phyloP scores from a whole-genome alignment of 2,329 filamentous ascomycete genomes.

The Botryotinia calthae region DNA sequence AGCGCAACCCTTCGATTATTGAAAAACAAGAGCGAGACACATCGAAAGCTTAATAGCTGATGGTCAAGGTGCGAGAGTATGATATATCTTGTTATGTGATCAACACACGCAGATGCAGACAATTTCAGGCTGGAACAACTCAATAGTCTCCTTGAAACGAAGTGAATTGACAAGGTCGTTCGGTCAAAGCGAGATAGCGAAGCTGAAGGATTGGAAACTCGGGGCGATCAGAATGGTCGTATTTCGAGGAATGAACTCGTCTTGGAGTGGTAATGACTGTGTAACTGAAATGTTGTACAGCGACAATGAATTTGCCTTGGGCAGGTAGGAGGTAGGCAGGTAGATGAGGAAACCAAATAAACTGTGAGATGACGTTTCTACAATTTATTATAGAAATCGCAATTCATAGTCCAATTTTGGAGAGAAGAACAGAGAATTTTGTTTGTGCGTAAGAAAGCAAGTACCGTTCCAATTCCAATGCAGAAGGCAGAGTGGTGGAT shows the following conservation, averaged over 20 bases:
- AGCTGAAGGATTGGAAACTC: slow-evolving; percentile 17
- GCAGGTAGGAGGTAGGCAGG: neutral
- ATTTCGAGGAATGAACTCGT: neutral
- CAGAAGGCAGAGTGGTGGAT: neutral
- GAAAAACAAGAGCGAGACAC: neutral
- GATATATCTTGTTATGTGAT: slow-evolving; percentile 6
- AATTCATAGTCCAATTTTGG: neutral
- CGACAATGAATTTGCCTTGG: slow-evolving; percentile 15
- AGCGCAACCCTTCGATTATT: slow-evolving; percentile 9
- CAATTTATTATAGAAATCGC: neutral
- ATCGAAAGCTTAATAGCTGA: slow-evolving; percentile 5
- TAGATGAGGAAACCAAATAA: neutral
- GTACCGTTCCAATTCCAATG: neutral
- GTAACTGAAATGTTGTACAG: slow-evolving; percentile 22
- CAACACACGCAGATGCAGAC: slow-evolving; percentile 10
- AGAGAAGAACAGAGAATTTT: slow-evolving; percentile 7
- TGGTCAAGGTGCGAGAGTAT: neutral
- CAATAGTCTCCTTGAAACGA: slow-evolving; percentile 16
- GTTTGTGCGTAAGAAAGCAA: slow-evolving; percentile 11
- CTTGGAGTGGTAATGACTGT: slow-evolving; percentile 14
- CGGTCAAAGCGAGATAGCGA: slow-evolving; percentile 21
- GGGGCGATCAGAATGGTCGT: neutral
- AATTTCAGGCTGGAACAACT: slow-evolving; percentile 15
- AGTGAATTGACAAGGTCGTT: slow-evolving; percentile 15
- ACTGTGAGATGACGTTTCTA: neutral